Conservation (phyloP, 2,329 filamentous ascomycete species). For the Fusarium sp. region DNA sequence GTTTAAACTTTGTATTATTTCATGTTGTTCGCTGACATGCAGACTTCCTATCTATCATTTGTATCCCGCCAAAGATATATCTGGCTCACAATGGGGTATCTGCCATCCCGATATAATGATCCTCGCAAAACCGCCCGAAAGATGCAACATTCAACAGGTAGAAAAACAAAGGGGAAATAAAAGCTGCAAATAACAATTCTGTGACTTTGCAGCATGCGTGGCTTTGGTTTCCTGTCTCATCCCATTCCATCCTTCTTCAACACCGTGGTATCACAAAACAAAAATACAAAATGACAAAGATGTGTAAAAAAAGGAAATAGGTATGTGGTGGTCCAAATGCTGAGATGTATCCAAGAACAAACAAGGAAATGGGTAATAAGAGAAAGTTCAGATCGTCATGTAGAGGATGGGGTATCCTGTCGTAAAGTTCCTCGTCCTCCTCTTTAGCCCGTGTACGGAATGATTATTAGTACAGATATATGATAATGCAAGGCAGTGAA, state of each 20-base stretch:
- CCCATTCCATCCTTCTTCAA: constrained; percentile 40
- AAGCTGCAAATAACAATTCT: constrained; percentile 23
- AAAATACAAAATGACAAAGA: constrained; percentile 30
- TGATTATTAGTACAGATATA: constrained; percentile 44
- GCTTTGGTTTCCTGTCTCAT: constrained; percentile 26
- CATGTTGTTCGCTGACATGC: constrained; percentile 14
- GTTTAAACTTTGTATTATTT: constrained; percentile 36
- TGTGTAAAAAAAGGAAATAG: constrained; percentile 17
- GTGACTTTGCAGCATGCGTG: constrained; percentile 16
- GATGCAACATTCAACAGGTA: constrained; percentile 34
- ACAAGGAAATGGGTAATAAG: constrained; percentile 25
- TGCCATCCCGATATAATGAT: constrained; percentile 36
- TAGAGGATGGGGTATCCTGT: constrained; percentile 41
- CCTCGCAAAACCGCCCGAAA: constrained; percentile 29
- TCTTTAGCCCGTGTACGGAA: constrained; percentile 26
- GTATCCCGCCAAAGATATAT: constrained; percentile 10
- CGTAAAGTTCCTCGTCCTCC: constrained; percentile 42
- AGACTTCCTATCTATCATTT: constrained; percentile 30
- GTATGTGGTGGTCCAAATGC: constrained; percentile 26
- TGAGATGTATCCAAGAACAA: constrained; percentile 16
- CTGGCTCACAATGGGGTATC: constrained; percentile 35
- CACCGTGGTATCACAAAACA: constrained; percentile 47
- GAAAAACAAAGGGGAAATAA: constrained; percentile 20
- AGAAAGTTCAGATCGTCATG: constrained; percentile 39
- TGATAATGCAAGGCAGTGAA: constrained; percentile 22